Evolutionary conservation across 169 alveolate species (phyloP).

Genomic region (Eimeria praecox): DNA sequence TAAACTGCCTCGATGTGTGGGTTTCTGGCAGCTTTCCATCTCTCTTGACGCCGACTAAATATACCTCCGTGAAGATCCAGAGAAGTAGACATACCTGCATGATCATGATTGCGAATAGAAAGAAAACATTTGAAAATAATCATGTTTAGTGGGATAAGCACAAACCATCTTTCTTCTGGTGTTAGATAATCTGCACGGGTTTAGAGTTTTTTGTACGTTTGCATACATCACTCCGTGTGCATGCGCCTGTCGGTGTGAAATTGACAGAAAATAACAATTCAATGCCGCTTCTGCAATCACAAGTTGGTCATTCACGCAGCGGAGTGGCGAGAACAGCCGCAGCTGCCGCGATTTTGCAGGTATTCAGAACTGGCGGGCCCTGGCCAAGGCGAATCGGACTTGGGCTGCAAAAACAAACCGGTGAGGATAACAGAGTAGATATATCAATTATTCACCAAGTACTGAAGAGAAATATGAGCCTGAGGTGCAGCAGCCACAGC

Average conservation of each 20-base stretch:
- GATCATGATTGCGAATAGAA: neutral
- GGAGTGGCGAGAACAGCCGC: slow-evolving; percentile 81
- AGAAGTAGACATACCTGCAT: neutral
- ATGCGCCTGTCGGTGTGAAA: neutral
- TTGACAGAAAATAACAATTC: slow-evolving; percentile 72
- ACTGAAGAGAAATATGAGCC: neutral
- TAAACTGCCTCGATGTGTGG: neutral
- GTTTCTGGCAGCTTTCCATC: neutral
- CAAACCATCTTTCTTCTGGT: neutral
- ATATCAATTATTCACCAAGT: too few species aligned
- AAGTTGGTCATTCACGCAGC: slow-evolving; percentile 80
- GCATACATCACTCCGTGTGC: neutral
- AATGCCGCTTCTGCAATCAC: slow-evolving; percentile 83
- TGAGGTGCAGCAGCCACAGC: neutral
- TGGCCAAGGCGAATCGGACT: slow-evolving; percentile 69
- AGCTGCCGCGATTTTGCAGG: slow-evolving; percentile 80
- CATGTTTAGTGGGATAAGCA: neutral
- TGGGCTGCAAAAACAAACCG: slow-evolving; percentile 78
- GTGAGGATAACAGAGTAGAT: neutral
- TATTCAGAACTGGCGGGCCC: slow-evolving; percentile 67
- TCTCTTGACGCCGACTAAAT: neutral
- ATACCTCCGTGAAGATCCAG: neutral
- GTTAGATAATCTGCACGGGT: neutral
- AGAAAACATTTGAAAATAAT: neutral
- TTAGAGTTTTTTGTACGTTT: neutral